phyloP scores from a whole-genome alignment of 768 basidiomycete species.

The Tylopilus balloui region DNA sequence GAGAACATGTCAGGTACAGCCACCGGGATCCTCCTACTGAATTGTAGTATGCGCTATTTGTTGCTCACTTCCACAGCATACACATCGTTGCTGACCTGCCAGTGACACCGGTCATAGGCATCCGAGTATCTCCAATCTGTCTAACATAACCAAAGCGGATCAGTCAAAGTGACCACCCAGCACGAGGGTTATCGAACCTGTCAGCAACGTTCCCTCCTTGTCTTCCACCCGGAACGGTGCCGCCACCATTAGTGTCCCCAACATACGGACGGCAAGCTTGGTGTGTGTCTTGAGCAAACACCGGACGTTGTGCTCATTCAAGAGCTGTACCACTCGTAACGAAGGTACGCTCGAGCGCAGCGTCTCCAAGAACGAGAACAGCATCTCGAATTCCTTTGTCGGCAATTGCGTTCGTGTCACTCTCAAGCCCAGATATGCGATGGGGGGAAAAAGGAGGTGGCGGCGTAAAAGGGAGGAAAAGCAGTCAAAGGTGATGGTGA shows the following conservation, averaged over 20 bases:
- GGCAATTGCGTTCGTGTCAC: background rate
- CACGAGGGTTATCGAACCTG: slow-evolving; percentile 11
- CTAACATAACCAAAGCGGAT: slow-evolving; percentile 1
- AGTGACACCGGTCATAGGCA: background rate
- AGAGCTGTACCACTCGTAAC: slow-evolving; percentile 21
- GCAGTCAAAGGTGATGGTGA: slow-evolving; percentile 12
- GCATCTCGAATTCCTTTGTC: background rate
- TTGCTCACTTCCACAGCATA: too few relatives aligned
- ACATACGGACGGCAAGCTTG: slow-evolving; percentile 5
- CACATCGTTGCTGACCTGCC: background rate
- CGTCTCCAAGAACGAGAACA: slow-evolving; percentile 13
- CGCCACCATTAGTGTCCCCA: slow-evolving; percentile 7
- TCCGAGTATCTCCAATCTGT: slow-evolving; percentile 8
- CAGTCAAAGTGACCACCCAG: background rate
- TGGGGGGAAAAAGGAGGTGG: slow-evolving; percentile 8
- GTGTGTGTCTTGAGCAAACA: slow-evolving; percentile 17
- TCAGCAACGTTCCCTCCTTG: slow-evolving; percentile 14
- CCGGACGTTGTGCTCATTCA: slow-evolving; percentile 11
- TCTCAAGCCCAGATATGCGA: slow-evolving; percentile 18
- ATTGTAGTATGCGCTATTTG: too few relatives aligned
- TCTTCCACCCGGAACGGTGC: slow-evolving; percentile 23
- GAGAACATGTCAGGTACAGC: too few relatives aligned
- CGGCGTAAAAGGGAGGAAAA: slow-evolving; percentile 2
- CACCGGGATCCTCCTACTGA: too few relatives aligned
- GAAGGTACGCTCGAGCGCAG: slow-evolving; percentile 13